Evolutionary conservation across 768 basidiomycete species (phyloP).

Genomic region (Pleurotus djamor): DNA sequence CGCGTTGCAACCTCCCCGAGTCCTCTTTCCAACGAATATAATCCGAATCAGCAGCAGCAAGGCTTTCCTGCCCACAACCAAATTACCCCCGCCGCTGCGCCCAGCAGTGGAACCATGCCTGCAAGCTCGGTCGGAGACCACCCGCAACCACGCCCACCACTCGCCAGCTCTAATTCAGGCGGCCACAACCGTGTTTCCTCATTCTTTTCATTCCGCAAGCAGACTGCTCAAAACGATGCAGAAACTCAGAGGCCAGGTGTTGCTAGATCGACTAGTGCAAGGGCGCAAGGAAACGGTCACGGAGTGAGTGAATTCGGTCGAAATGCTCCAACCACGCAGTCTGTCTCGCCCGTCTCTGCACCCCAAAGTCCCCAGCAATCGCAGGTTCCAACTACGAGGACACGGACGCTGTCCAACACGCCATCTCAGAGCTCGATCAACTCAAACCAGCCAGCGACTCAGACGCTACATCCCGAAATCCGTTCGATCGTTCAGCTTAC

Average conservation of each 20-base stretch:
- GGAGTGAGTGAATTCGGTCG: slow-evolving; percentile 2
- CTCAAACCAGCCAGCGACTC: slow-evolving; percentile 23
- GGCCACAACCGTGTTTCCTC: slow-evolving; percentile 57
- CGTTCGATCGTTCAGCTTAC: slow-evolving; percentile 75
- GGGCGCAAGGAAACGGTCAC: not conserved
- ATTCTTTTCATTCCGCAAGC: slow-evolving; percentile 61
- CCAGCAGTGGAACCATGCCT: slow-evolving; percentile 10
- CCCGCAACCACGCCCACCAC: slow-evolving; percentile 16
- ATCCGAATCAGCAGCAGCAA: slow-evolving; percentile 9
- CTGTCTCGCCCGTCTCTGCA: not conserved
- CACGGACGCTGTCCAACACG: slow-evolving; percentile 7
- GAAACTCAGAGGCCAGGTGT: slow-evolving; percentile 16
- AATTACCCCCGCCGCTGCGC: not conserved
- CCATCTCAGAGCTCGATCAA: slow-evolving; percentile 7
- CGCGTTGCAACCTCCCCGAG: not conserved
- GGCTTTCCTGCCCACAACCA: not conserved
- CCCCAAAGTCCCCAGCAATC: not conserved
- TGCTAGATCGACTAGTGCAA: slow-evolving; percentile 6
- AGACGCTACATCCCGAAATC: slow-evolving; percentile 76
- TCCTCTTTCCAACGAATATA: slow-evolving; percentile 16
- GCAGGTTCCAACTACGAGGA: not conserved
- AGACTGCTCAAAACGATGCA: slow-evolving; percentile 23
- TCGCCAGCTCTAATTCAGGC: slow-evolving; percentile 15
- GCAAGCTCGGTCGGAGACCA: slow-evolving; percentile 12
- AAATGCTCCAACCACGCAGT: not conserved